Conservation (phyloP, 108 stramenopile genomes). For the Conticribra weissflogii region DNA sequence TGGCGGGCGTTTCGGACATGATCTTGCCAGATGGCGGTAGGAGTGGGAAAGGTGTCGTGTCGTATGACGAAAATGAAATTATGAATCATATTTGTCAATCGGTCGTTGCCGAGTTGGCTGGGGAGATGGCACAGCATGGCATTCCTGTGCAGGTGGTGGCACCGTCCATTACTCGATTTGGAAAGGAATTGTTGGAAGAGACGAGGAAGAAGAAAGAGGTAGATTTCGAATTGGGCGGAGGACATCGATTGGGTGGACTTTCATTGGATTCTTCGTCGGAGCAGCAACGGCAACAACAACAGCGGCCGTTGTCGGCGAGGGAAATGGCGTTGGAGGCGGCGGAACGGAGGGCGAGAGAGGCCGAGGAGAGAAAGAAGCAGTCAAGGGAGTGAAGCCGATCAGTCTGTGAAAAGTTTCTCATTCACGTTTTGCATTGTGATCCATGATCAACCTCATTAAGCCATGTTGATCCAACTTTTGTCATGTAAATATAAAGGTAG, state of each 20-base stretch:
- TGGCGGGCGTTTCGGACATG: constrained; percentile 56
- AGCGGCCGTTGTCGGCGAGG: constrained; percentile 37
- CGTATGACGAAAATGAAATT: background rate
- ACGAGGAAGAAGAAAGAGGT: constrained; percentile 16
- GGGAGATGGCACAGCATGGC: constrained; percentile 73
- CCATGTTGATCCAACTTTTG: too few species aligned
- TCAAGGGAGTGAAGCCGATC: background rate
- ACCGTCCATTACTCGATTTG: constrained; percentile 53
- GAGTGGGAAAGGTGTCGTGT: too few species aligned
- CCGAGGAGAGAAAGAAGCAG: constrained; percentile 16
- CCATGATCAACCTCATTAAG: too few species aligned
- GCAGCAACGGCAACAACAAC: too few species aligned
- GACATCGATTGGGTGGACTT: constrained; percentile 46
- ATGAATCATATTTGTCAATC: constrained; percentile 49
- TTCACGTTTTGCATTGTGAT: too few species aligned
- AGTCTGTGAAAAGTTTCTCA: too few species aligned
- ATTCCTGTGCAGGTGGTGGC: constrained; percentile 59
- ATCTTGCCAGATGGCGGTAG: constrained; percentile 18
- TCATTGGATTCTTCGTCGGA: too few species aligned
- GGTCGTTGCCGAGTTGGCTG: constrained; percentile 53
- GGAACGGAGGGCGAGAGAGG: constrained; percentile 58
- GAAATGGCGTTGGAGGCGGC: constrained; percentile 73
- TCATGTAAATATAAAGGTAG: too few species aligned
- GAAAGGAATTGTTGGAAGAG: constrained; percentile 50
- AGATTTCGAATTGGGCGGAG: constrained; percentile 21